Evolutionary conservation across 2,329 filamentous ascomycete species (phyloP).

Genomic region (Chaetomiaceae sp.): DNA sequence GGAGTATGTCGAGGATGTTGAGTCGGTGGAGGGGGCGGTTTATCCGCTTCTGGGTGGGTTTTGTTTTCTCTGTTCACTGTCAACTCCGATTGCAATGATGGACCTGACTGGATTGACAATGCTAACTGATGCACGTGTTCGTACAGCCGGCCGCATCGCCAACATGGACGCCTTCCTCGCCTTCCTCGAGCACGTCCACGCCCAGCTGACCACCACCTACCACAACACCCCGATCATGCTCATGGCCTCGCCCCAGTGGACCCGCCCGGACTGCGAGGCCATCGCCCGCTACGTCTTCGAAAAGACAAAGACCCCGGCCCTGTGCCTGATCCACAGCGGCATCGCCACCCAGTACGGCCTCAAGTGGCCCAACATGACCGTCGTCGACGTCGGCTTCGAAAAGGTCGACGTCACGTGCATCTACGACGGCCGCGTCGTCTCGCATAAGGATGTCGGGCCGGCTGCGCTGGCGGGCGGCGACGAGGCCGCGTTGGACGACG

Average conservation of each 20-base stretch:
- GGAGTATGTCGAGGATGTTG: conserved; percentile 82
- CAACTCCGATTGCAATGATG: too few relatives aligned
- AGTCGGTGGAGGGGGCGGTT: conserved; percentile 82
- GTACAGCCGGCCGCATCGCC: conserved; percentile 68
- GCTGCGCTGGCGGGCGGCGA: conserved; percentile 28
- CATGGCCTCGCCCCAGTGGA: conserved; percentile 86
- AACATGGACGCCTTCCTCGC: conserved; percentile 93
- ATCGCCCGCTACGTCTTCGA: conserved; percentile 96
- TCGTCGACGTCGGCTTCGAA: conserved; percentile 85
- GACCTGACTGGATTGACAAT: neutral
- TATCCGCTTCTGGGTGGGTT: conserved; percentile 68
- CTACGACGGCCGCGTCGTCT: conserved; percentile 71
- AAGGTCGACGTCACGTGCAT: conserved; percentile 93
- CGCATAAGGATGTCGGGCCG: conserved; percentile 58
- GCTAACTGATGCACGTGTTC: neutral
- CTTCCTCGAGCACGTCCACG: conserved; percentile 86
- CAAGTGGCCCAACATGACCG: conserved; percentile 68
- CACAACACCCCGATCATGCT: conserved; percentile 95
- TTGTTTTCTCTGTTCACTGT: neutral
- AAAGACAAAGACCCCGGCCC: conserved; percentile 89
- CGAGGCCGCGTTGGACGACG: conserved; percentile 28
- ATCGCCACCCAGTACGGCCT: conserved; percentile 83
- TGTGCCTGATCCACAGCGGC: conserved; percentile 85
- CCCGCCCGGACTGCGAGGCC: conserved; percentile 76
- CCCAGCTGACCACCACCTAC: conserved; percentile 81